These are phyloP conservation scores for Vachellia pachyceras DNA, from an alignment of 306 rosid genomes.

Conservation along the genomic window DNA sequence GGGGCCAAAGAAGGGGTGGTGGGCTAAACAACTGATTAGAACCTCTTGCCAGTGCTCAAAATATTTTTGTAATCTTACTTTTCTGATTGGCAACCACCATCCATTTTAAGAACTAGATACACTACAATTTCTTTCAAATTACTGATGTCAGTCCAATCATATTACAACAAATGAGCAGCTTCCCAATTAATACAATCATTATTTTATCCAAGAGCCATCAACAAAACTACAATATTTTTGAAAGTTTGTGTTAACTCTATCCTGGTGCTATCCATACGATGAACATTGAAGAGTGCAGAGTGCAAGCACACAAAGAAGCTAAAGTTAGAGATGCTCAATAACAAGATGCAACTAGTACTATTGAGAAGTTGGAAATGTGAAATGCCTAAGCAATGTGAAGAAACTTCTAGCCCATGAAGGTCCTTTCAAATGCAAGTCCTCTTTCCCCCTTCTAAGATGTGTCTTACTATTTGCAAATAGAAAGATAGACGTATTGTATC, in stretches of 20 bases:
- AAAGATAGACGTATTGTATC: neutral
- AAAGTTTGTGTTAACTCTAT: slow-evolving; percentile 3
- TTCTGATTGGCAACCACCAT: neutral
- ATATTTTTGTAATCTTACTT: neutral
- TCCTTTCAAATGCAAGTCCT: slow-evolving; percentile 18
- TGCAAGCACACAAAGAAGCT: neutral
- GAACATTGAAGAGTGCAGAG: neutral
- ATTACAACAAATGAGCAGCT: neutral
- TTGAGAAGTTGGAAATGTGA: slow-evolving; percentile 13
- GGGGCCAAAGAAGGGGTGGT: neutral
- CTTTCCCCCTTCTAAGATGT: neutral
- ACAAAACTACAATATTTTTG: neutral
- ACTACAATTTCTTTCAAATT: neutral
- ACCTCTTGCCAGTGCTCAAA: neutral
- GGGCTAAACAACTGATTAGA: slow-evolving; percentile 14
- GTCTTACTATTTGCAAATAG: neutral
- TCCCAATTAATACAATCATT: neutral
- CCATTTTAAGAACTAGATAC: neutral
- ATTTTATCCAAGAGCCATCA: neutral
- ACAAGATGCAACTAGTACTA: slow-evolving; percentile 11
- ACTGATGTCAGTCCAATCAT: neutral
- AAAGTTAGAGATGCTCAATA: slow-evolving; percentile 5
- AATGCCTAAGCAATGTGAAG: neutral
- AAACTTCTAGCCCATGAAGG: slow-evolving; percentile 10
- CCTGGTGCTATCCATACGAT: neutral